Evolutionary conservation across 1,139 yeast genomes (phyloP), one percentile per base, ranked within the genome.

Genomic region (Chernovozyma aurita): DNA sequence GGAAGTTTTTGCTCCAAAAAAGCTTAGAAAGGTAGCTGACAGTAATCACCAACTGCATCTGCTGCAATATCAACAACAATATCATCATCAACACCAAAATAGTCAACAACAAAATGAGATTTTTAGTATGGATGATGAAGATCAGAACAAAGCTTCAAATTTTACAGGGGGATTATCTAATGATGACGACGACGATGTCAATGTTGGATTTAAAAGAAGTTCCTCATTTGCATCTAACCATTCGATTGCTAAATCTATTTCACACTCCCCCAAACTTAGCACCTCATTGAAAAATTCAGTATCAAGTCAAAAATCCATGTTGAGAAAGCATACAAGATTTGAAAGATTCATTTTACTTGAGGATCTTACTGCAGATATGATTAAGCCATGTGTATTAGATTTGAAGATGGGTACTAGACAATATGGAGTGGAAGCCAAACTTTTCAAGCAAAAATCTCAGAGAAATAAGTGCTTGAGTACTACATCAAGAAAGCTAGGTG

Each of bases 341-440:
- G 95, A 85, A 56, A 69, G 94, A 46, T 88, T 88, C 52, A 84
- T 94, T 28, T 63, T 94, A n/a, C 66, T 90, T 37, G 98, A 94
- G 53, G 99, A 94, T 60, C 64, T 94, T 37, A 90, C 97, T 0
- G 74, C 81, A 35, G 86, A 87, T 24, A 78, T 92, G 81, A 66
- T 61, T 24, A 75, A 74, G 42, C 97, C 98, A 0, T 88, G 97
- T 55, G 97, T 92, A 1, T 65, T 94, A 41, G 99, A 94, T 59
- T 70, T 94, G 47, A 94, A 94, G 56, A 92, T 94, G 97, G 99
- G 99, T 1, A 90, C 99, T 0, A 72, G 99, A 37, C 99, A 94
- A 59, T 92, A 92, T 50, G 98, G 99, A n/a, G 83, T 90, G 13
- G 95, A 87, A 47, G 97, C 97, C 0, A 70, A 72, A 8, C 59